A percentile compares a stretch with the other conserved stretches of the same genome.
Evolutionary conservation across 2,329 filamentous ascomycete species (phyloP).

Genomic region (Metarhizium guizhouense): DNA sequence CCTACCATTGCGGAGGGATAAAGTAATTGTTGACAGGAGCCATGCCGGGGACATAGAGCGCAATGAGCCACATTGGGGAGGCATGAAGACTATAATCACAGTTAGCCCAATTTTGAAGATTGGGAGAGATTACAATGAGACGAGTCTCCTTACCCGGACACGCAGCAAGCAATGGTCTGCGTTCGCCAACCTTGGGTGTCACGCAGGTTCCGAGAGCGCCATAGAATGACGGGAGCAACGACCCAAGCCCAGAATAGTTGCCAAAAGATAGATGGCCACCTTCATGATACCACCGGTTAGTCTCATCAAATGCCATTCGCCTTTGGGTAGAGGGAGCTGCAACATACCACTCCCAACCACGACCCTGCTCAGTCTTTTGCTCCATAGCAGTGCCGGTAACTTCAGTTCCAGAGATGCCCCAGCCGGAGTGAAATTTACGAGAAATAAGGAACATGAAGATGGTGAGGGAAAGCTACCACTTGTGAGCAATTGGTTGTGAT

Average conservation of each 20-base stretch:
- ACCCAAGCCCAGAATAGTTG: conserved; percentile 56
- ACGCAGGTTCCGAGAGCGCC: conserved; percentile 48
- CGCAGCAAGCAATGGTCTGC: conserved; percentile 47
- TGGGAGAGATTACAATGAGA: background rate
- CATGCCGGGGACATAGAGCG: conserved; percentile 43
- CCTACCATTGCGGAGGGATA: conserved; percentile 54
- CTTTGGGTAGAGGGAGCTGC: background rate
- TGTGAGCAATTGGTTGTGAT: background rate
- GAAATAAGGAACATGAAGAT: conserved; percentile 54
- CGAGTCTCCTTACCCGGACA: conserved; percentile 30
- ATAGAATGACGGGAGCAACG: conserved; percentile 52
- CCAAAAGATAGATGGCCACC: conserved; percentile 56
- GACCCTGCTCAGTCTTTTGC: conserved; percentile 32
- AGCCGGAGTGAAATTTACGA: conserved; percentile 54
- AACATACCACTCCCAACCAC: conserved; percentile 56
- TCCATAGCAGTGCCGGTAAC: conserved; percentile 46
- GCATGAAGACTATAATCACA: conserved; percentile 43
- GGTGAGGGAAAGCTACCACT: conserved; percentile 44
- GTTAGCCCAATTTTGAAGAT: background rate
- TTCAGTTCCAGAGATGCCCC: conserved; percentile 53
- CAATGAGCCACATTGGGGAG: conserved; percentile 59
- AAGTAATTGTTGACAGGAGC: conserved; percentile 43
- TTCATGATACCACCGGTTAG: conserved; percentile 11
- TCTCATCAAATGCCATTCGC: background rate
- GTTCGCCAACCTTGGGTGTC: conserved; percentile 59